Percentiles rank a stretch among this genome's conserved stretches.
Evolutionary conservation across 2,329 filamentous ascomycete genomes (phyloP).

Genomic region (Endoconidiophora polonica): DNA sequence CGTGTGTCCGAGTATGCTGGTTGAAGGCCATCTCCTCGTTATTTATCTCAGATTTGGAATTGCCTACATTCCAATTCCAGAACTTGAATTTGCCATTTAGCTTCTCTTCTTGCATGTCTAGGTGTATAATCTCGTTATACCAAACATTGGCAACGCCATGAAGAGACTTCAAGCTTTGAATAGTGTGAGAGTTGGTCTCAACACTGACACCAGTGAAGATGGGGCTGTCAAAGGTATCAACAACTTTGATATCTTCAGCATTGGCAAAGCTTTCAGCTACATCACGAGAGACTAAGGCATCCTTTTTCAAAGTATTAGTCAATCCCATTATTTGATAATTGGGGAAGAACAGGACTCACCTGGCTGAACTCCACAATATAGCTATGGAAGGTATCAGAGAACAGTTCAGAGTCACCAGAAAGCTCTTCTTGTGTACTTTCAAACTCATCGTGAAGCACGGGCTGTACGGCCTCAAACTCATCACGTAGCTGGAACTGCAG

Average conservation of each 20-base stretch:
- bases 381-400: neutral
- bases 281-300: too few species aligned
- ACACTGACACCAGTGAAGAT: slow-evolving; percentile 22
- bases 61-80: slow-evolving; percentile 11
- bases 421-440: too few species aligned
- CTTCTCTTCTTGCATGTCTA: too few species aligned
- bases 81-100: too few species aligned
- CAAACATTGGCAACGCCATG: slow-evolving; percentile 23
- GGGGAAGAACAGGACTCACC: neutral
- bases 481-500: too few species aligned
- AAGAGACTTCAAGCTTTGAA: slow-evolving; percentile 20
- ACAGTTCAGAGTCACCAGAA: too few species aligned
- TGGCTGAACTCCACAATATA: slow-evolving; percentile 5
- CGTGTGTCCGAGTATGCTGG: slow-evolving; percentile 18
- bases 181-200: slow-evolving; percentile 19
- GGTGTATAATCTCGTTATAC: slow-evolving; percentile 13
- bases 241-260: neutral
- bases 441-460: too few species aligned
- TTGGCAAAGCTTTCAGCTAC: too few species aligned
- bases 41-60: slow-evolving; percentile 13
- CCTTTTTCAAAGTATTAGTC: too few species aligned
- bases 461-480: too few species aligned
- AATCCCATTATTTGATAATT: too few species aligned
- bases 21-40: too few species aligned
- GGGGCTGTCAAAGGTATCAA: slow-evolving; percentile 15